Evolutionary conservation across 495 filamentous ascomycete genomes (phyloP).

Genomic region (Penicillium chermesinum): DNA sequence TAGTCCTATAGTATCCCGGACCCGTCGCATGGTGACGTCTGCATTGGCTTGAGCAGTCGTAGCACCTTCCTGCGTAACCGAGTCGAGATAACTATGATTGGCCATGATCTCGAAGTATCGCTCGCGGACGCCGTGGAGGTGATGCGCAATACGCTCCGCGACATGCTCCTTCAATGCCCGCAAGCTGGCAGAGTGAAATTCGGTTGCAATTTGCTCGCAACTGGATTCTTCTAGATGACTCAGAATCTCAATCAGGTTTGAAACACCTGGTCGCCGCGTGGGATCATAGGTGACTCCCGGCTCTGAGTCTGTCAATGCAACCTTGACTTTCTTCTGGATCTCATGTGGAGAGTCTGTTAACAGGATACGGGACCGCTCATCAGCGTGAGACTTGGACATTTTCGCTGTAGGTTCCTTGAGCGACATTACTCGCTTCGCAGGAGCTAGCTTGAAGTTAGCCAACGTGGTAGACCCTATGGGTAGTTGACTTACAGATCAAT

Average conservation of each 20-base stretch:
- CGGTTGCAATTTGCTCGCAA: slow-evolving; percentile 51
- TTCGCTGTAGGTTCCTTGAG: slow-evolving; percentile 69
- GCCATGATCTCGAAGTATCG: slow-evolving; percentile 51
- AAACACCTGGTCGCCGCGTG: slow-evolving; percentile 65
- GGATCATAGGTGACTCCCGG: slow-evolving; percentile 67
- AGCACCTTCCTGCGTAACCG: slow-evolving; percentile 56
- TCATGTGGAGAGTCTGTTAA: slow-evolving; percentile 61
- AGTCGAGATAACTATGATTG: slow-evolving; percentile 49
- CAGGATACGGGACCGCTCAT: slow-evolving; percentile 69
- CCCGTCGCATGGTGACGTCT: slow-evolving; percentile 57
- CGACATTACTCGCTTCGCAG: slow-evolving; percentile 83
- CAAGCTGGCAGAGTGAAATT: slow-evolving; percentile 48
- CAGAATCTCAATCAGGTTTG: slow-evolving; percentile 77
- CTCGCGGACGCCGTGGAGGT: slow-evolving; percentile 56
- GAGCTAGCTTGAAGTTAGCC: slow-evolving; percentile 42
- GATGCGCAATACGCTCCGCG: slow-evolving; percentile 45
- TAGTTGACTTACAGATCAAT: slow-evolving; percentile 63
- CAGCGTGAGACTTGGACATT: slow-evolving; percentile 85
- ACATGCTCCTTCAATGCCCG: slow-evolving; percentile 63
- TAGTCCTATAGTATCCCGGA: slow-evolving; percentile 61
- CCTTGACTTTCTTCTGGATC: slow-evolving; percentile 62
- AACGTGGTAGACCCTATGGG: background rate
- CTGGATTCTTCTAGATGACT: slow-evolving; percentile 54
- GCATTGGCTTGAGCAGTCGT: slow-evolving; percentile 59
- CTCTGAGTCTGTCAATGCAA: slow-evolving; percentile 72